phyloP scores from a whole-genome alignment of 2,329 filamentous ascomycete species.

The Diaporthe ampelina region DNA sequence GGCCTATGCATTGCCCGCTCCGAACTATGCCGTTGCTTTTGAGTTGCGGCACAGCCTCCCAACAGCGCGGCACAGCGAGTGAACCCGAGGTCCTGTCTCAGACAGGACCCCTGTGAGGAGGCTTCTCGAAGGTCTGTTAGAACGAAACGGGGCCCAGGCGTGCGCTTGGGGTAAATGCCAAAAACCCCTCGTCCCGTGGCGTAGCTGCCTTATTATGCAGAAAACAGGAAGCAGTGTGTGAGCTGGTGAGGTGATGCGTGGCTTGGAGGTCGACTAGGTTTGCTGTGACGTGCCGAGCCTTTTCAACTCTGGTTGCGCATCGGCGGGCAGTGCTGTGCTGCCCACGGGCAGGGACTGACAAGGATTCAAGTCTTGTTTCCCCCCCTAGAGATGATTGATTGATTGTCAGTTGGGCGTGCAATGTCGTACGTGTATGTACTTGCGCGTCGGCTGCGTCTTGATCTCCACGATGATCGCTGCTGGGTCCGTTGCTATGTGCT shows the following conservation, averaged over 20 bases:
- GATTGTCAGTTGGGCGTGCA: background rate
- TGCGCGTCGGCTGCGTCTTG: constrained; percentile 3
- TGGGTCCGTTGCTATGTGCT: constrained; percentile 36
- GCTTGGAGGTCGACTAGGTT: background rate
- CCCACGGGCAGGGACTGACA: background rate
- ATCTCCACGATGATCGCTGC: constrained; percentile 10
- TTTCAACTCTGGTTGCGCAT: background rate
- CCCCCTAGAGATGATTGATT: background rate
- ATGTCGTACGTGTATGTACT: background rate
- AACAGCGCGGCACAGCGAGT: constrained; percentile 2
- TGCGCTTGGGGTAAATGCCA: background rate
- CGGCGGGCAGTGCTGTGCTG: background rate
- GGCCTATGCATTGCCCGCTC: background rate
- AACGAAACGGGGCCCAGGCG: constrained; percentile 13
- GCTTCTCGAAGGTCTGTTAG: constrained; percentile 29
- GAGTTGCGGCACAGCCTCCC: constrained; percentile 7
- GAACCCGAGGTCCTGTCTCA: constrained; percentile 21
- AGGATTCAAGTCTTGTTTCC: background rate
- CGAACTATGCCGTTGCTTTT: constrained; percentile 4
- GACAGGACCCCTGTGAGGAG: constrained; percentile 13
- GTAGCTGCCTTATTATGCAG: background rate
- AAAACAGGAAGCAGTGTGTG: background rate
- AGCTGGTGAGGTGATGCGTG: too few relatives aligned
- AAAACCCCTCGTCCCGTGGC: background rate
- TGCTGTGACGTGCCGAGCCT: constrained; percentile 24